Evolutionary conservation across 2,329 filamentous ascomycete genomes (phyloP), one percentile per base, ranked within the genome.

Genomic region (Cercospora zeae-maydis): DNA sequence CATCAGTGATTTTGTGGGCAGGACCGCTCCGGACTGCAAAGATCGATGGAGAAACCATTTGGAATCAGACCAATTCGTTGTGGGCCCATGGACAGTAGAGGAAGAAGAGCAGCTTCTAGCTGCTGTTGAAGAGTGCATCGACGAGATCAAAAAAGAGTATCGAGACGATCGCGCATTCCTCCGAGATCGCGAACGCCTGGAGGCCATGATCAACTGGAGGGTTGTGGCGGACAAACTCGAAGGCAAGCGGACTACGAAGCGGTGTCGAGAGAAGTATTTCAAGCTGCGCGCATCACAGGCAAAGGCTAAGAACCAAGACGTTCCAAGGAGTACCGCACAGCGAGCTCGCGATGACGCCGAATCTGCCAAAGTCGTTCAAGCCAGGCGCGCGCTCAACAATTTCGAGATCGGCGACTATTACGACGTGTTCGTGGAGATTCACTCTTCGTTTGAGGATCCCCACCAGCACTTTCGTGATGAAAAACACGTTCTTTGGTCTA

Each of bases 31-130:
- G 63, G 88, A 91, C 71, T 81, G 87, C 58, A 83, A 88, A 56
- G 88, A 91, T 72, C 85, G 89, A 3, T 90, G 87, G 79, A 82
- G 86, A 39, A 89, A 91, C 69, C 86, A 88, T 69, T 76, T 89
- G 21, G 77, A 87, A 51, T 87, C 84, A 19, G 79, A 82, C 5
- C 81, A 79, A 0, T 78, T 79, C 61, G 80, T 80, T 33, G 82
- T 79, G 45, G 82, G 83, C 34, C 74, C 77, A 1, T 92, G 90
- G 89, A 80, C 78, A 1, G 75, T 82, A 16, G 78, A 82, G 0
- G 89, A 92, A 69, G 86, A 89, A 69, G 74, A 77, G 0, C 75
- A 73, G 9, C 76, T 91, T 27, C 78, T 79, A 1, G 72, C 77
- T 1, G 80, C 82, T 9, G 83, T 92, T 2, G 75, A 81, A 11